Conservation (phyloP, 129 eudicot genomes). For the Silybum marianum region DNA sequence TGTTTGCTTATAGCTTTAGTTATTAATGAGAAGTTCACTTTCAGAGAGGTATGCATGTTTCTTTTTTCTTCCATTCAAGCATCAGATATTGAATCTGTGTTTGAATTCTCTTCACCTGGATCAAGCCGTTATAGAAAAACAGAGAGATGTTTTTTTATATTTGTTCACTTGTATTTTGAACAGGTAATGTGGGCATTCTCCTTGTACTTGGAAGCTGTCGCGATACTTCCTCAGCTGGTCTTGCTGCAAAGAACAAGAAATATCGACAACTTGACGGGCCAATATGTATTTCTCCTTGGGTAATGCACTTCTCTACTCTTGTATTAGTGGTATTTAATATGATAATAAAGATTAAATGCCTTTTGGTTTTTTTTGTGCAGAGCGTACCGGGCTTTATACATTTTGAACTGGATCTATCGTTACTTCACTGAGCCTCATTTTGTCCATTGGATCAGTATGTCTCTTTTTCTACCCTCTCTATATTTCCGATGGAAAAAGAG, state of each 20-base stretch:
- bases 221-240: conserved; percentile 96
- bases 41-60: conserved; percentile 67
- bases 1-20: conserved; percentile 75
- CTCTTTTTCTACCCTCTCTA: conserved; percentile 18
- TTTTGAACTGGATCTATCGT: conserved; percentile 95
- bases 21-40: conserved; percentile 74
- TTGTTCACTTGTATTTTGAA: conserved; percentile 15
- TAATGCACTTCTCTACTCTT: conserved; percentile 32
- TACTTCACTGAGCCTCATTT: conserved; percentile 97
- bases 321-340: neutral
- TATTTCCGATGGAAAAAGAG: neutral
- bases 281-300: conserved; percentile 95
- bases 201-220: conserved; percentile 89
- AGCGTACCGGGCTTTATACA: conserved; percentile 85
- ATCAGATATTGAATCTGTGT: neutral
- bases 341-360: neutral
- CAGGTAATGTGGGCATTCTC: conserved; percentile 98
- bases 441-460: conserved; percentile 91
- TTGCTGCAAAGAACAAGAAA: conserved; percentile 95
- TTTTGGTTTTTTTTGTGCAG: conserved; percentile 46
- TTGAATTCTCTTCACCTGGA: neutral
- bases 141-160: neutral
- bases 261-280: conserved; percentile 95
- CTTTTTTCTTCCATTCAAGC: conserved; percentile 1
- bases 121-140: neutral